Evolutionary conservation across 2,329 filamentous ascomycete genomes (phyloP), one percentile per base, ranked within the genome.

Genomic region (Cercospora sp.): DNA sequence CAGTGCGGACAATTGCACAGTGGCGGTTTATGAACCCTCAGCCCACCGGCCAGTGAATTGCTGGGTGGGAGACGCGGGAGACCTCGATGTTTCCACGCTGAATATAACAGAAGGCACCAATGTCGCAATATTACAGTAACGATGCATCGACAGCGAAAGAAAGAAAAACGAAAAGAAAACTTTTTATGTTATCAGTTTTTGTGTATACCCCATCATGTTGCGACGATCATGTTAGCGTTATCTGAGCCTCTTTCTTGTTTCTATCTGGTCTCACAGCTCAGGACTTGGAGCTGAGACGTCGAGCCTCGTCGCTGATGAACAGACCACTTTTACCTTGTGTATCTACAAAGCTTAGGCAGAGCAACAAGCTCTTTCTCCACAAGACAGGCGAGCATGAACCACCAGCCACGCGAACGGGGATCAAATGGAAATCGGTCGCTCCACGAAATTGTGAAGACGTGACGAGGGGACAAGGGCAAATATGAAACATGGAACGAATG

Each of bases 31-130:
- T 66, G 64, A 75, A 33, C 62, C 74, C 13, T 58, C 66, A 12
- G 74, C 65, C 7, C 42, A 28, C 12, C 55, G 77, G 36, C 77
- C 77, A 1, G 73, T 67, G 13, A 78, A 78, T 62, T 79, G 77
- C 64, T 78, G 75, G 70, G 67, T 78, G 5, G 77, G 76, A 5
- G 67, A 69, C 10, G 65, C 72, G 9, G 69, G 71, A 31, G 65
- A 60, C n/a, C 30, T 69, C 12, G 20, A 65, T 18, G 63, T 64
- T 18, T 63, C 45, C 5, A 66, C 69, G 10, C 67, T 76, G 26
- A 68, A 69, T 13, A 36, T 18, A 20, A 67, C 67, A 20, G 30
- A 65, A 16, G 74, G 73, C 10, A 73, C 67, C 4, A 70, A 75
- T 62, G 71, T 76, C n/a, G 75, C 74, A 28, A 61, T 70, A n/a